Evolutionary conservation across 2,329 filamentous ascomycete genomes (phyloP), one percentile per base, ranked within the genome.

Genomic region (Cytospora piceae): DNA sequence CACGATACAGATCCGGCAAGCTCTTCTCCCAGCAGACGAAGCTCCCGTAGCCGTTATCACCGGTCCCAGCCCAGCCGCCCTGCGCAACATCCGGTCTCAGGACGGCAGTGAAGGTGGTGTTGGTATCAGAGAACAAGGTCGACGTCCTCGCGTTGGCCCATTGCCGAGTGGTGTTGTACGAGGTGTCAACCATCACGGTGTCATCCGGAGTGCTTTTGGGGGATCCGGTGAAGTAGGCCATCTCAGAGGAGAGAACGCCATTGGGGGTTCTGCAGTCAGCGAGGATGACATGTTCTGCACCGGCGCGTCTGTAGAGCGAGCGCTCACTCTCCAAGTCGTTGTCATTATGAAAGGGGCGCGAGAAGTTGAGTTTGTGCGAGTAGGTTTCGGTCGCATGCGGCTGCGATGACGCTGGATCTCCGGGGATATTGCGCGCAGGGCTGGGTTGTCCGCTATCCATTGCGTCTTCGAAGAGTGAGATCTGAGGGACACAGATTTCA

Each of bases 11-110:
- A 15, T 71, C 61, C n/a, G 57, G 51, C 31, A 64, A 27, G n/a
- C 69, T 71, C 24, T 34, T 69, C 64, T 74, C 71, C 71, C 73
- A 77, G 62, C 76, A 77, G 1, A 66, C 70, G 55, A 77, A 77
- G 22, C 67, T 67, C 2, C 67, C 69, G 52, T 73, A 77, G 1
- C 72, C 75, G 57, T 77, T 77, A 55, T 72, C 49, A 6, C 74
- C 76, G 0, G 65, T 72, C 5, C 76, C 76, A 1, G 75, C 74
- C 32, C 70, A 74, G 49, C 72, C 67, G 15, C 73, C 74, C 0
- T 75, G 70, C 0, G 62, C 68, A 24, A 74, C 74, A n/a, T 68
- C 68, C 2, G 72, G 69, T 5, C 72, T 71, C 15, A 77, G 66
- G 15, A 56, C 65, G 14, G 74, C 71, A 12, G 59, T 73, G 61